phyloP scores from a whole-genome alignment of 257 asterid genomes.

The Anisodus tanguticus region DNA sequence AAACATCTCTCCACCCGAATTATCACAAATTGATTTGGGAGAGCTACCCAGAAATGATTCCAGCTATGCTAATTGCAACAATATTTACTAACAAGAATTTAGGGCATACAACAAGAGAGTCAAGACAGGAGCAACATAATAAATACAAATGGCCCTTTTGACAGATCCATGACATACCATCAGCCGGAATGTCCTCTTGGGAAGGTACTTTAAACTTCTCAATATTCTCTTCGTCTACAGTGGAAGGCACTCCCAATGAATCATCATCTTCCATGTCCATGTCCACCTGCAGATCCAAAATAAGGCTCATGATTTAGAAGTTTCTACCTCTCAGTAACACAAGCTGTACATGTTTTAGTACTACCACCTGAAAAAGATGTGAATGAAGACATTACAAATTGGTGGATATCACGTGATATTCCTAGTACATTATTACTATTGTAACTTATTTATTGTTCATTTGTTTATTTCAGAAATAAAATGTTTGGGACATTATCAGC shows the following conservation, averaged over 20 bases:
- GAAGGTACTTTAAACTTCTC: constrained; percentile 45
- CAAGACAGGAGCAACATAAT: constrained; percentile 20
- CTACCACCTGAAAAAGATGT: not conserved
- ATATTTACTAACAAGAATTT: not conserved
- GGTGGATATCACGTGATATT: not conserved
- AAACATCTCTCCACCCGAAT: constrained; percentile 1
- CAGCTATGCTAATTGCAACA: not conserved
- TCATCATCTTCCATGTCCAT: constrained; percentile 91
- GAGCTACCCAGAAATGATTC: constrained; percentile 2
- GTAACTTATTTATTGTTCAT: not conserved
- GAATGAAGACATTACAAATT: not conserved
- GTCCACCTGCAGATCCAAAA: constrained; percentile 66
- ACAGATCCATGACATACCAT: constrained; percentile 51
- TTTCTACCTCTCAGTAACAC: constrained; percentile 6
- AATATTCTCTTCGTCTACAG: constrained; percentile 47
- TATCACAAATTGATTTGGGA: not conserved
- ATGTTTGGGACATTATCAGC: not conserved
- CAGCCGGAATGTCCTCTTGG: constrained; percentile 43
- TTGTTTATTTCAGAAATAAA: not conserved
- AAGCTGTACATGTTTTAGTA: constrained; percentile 14
- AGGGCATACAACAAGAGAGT: constrained; percentile 16
- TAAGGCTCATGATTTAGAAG: constrained; percentile 4
- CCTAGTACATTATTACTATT: not conserved
- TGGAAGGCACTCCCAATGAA: constrained; percentile 42
- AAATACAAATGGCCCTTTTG: not conserved